A percentile compares a stretch with the other conserved stretches of the same genome.
Conservation (phyloP, 1,139 yeast genomes). For the Citeromyces siamensis region DNA sequence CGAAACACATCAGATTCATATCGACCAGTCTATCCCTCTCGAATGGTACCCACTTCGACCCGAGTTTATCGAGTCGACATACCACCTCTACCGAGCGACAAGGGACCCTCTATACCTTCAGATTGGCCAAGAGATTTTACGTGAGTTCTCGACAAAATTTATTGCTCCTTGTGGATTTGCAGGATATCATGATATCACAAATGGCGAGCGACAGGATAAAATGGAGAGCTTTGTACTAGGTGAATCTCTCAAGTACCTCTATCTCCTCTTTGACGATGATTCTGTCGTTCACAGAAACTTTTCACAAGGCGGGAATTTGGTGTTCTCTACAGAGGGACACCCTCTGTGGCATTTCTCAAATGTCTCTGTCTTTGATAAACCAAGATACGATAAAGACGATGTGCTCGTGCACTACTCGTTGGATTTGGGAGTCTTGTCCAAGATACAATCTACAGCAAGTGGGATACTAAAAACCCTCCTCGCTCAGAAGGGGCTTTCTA, state of each 20-base stretch:
- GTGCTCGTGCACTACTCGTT: conserved; percentile 1
- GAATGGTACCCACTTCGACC: conserved; percentile 95
- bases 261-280: conserved; percentile 58
- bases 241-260: conserved; percentile 79
- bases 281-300: conserved; percentile 24
- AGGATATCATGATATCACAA: conserved; percentile 60
- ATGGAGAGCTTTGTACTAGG: conserved; percentile 90
- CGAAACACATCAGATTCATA: conserved; percentile 12
- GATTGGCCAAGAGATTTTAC: conserved; percentile 54
- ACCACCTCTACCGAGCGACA: conserved; percentile 74
- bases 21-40: conserved; percentile 28
- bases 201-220: conserved; percentile 55
- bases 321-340: conserved; percentile 91
- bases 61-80: conserved; percentile 83
- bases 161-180: conserved; percentile 67
- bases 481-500: background rate
- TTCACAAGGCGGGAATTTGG: conserved; percentile 37
- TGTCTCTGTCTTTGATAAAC: conserved; percentile 4
- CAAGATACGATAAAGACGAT: background rate
- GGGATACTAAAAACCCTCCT: background rate
- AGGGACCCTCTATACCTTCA: conserved; percentile 73
- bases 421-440: background rate
- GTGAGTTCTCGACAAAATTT: conserved; percentile 38
- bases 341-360: conserved; percentile 64
- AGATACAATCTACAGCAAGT: background rate